A percentile compares a stretch with the other conserved stretches of the same genome.
Evolutionary conservation across 2,329 filamentous ascomycete species (phyloP).

Genomic region (Fusarium hostae): DNA sequence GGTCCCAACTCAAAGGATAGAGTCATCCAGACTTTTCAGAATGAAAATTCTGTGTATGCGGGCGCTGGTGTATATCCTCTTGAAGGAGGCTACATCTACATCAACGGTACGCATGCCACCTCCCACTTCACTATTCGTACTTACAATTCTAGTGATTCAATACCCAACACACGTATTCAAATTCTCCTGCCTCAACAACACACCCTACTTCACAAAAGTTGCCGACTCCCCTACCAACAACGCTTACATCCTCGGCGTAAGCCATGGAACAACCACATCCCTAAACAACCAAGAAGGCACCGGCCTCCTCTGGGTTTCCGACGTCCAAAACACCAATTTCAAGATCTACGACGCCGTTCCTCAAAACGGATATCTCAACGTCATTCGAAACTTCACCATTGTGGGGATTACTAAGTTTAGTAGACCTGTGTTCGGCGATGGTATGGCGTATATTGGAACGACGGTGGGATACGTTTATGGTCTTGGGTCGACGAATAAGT

Average conservation of each 20-base stretch:
- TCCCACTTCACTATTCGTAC: fast-evolving
- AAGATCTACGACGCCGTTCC: constrained; percentile 65
- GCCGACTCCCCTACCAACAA: constrained; percentile 61
- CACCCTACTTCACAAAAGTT: constrained; percentile 64
- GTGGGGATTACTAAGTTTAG: constrained; percentile 66
- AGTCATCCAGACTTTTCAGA: constrained; percentile 57
- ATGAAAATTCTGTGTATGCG: constrained; percentile 58
- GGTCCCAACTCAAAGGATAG: constrained; percentile 52
- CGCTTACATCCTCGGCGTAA: constrained; percentile 64
- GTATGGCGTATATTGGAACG: constrained; percentile 64
- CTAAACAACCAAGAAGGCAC: constrained; percentile 64
- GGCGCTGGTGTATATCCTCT: constrained; percentile 60
- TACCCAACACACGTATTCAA: constrained; percentile 67
- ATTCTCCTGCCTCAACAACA: constrained; percentile 63
- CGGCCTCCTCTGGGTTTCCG: constrained; percentile 66
- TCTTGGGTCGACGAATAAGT: constrained; percentile 65
- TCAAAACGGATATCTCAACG: constrained; percentile 56
- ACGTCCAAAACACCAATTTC: constrained; percentile 64
- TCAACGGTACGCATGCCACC: constrained; percentile 46
- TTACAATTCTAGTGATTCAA: constrained; percentile 56
- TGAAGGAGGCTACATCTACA: constrained; percentile 61
- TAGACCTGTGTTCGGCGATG: constrained; percentile 67
- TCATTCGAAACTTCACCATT: constrained; percentile 63
- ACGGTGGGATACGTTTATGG: constrained; percentile 63
- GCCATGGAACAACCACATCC: constrained; percentile 67